Evolutionary conservation across 495 filamentous ascomycete species (phyloP).

Genomic region (Neurospora sp.): DNA sequence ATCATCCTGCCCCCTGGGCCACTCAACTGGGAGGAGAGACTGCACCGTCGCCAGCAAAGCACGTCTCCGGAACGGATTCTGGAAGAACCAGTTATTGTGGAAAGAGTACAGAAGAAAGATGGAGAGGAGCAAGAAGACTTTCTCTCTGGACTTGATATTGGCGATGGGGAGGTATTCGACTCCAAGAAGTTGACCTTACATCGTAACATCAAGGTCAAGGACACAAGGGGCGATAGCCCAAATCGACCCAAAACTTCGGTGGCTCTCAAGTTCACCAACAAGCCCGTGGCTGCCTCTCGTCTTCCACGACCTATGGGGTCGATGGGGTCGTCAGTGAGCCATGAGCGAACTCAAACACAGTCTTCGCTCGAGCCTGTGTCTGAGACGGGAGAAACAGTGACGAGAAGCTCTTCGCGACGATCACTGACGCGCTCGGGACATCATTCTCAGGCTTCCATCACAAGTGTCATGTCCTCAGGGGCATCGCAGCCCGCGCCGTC

Average conservation of each 20-base stretch:
- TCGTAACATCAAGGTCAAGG: conserved; percentile 83
- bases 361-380: conserved; percentile 88
- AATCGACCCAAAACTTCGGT: conserved; percentile 60
- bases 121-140: conserved; percentile 64
- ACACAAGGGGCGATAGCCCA: conserved; percentile 53
- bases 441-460: conserved; percentile 54
- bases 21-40: conserved; percentile 63
- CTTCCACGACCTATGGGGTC: conserved; percentile 54
- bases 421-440: conserved; percentile 59
- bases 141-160: conserved; percentile 78
- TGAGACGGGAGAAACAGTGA: conserved; percentile 70
- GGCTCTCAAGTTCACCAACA: conserved; percentile 84
- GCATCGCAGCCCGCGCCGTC: conserved; percentile 43
- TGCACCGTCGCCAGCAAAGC: conserved; percentile 58
- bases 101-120: conserved; percentile 13
- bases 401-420: conserved; percentile 32
- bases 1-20: conserved; percentile 75
- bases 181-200: conserved; percentile 76
- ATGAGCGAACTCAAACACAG: conserved; percentile 51
- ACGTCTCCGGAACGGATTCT: conserved; percentile 32
- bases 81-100: conserved; percentile 19
- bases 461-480: conserved; percentile 19
- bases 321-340: conserved; percentile 43
- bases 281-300: conserved; percentile 35
- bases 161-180: conserved; percentile 69